phyloP scores from a whole-genome alignment of 306 rosid genomes.

The Phaseolus lunatus region DNA sequence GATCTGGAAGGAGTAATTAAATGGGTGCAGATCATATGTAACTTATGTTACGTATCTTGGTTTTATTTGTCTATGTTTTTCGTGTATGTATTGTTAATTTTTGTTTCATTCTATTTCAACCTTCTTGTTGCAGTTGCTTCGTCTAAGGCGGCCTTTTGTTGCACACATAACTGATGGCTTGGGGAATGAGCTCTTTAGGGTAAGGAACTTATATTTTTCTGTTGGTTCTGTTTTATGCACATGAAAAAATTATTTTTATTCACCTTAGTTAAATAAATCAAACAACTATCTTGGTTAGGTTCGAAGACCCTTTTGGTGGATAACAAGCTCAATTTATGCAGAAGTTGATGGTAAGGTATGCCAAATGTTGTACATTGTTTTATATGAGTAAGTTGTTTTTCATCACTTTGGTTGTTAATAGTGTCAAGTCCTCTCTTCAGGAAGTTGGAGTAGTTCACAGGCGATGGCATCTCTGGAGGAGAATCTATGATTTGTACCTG shows the following conservation, averaged over 20 bases:
- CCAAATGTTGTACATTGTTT: constrained; percentile 12
- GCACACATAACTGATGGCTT: constrained; percentile 79
- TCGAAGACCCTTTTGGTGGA: constrained; percentile 99
- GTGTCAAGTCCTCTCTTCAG: constrained; percentile 54
- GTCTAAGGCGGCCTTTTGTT: constrained; percentile 88
- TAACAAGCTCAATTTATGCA: constrained; percentile 92
- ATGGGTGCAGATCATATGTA: not conserved
- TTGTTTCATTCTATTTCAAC: constrained; percentile 33
- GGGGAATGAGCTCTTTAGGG: constrained; percentile 90
- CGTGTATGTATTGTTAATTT: constrained; percentile 19
- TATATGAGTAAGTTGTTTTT: constrained; percentile 21
- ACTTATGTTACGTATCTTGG: constrained; percentile 21
- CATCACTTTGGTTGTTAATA: constrained; percentile 47
- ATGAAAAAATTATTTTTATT: not conserved
- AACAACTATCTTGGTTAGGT: constrained; percentile 59
- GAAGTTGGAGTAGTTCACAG: constrained; percentile 96
- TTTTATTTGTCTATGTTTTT: constrained; percentile 29
- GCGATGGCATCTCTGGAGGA: constrained; percentile 98
- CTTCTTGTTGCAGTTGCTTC: constrained; percentile 73
- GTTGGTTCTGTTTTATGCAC: constrained; percentile 20
- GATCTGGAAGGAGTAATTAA: constrained; percentile 19
- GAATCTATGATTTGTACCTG: constrained; percentile 93
- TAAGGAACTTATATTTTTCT: constrained; percentile 50
- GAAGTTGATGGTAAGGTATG: constrained; percentile 96
- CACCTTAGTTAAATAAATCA: constrained; percentile 8